phyloP scores from a whole-genome alignment of 1,284 basidiomycete species.

The Pyrrhoderma lamaoense region DNA sequence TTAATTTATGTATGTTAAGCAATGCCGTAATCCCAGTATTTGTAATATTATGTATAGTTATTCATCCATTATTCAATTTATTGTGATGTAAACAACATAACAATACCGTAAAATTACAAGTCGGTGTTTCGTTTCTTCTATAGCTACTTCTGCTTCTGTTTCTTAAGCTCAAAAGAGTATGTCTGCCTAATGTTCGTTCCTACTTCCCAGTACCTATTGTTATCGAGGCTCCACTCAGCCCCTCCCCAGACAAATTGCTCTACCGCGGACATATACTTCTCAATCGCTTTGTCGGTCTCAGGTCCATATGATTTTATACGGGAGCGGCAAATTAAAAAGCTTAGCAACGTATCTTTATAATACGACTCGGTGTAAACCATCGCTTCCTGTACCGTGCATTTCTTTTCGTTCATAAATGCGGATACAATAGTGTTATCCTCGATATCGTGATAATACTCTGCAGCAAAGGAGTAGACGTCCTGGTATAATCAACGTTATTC shows the following conservation, averaged over 20 bases:
- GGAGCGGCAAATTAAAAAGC: background rate
- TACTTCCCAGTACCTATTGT: background rate
- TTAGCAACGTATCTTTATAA: background rate
- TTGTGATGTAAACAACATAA: too few relatives aligned
- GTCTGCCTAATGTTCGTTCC: too few relatives aligned
- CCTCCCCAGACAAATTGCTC: constrained; percentile 1
- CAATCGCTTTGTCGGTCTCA: background rate
- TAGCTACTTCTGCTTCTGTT: background rate
- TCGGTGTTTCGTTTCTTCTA: background rate
- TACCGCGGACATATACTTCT: background rate
- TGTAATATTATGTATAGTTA: too few relatives aligned
- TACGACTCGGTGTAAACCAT: background rate
- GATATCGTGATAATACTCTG: background rate
- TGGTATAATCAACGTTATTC: background rate
- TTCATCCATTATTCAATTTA: too few relatives aligned
- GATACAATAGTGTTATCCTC: background rate
- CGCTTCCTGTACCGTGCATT: background rate
- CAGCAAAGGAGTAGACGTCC: constrained; percentile 1
- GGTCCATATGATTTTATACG: background rate
- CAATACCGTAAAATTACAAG: too few relatives aligned
- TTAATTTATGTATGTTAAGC: too few relatives aligned
- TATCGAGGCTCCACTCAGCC: background rate
- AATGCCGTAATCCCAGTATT: too few relatives aligned
- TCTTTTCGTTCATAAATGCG: background rate
- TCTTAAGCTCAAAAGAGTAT: background rate